Base-by-base conservation (phyloP, 352 stramenopile species). In the Globisporangium parvum region DNA sequence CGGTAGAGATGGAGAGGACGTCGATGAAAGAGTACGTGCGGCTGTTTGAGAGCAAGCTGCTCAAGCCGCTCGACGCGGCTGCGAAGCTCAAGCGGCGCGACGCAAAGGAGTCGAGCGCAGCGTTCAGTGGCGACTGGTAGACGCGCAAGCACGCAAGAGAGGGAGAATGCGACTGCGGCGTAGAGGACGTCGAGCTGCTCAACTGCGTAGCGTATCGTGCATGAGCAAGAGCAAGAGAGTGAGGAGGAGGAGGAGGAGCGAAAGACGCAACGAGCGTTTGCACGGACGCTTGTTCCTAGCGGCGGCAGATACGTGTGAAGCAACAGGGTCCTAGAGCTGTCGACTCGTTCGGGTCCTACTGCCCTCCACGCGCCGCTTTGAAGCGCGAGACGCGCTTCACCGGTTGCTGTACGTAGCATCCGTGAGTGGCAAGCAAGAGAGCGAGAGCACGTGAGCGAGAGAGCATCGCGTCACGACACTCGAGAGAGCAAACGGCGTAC, bases 371-470 rank as follows among this genome's bases (percentile, higher is more conserved):
- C 9, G 83, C 67, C 3, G 77, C 80, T 77, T 86, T 85, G 53
- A 95, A 95, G 33, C 85, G 77, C 11, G 85, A 95, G 1, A 95
- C 85, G 33, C 85, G 80, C 61, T 92, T 87, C 40, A 92, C 80
- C 10, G 83, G 82, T 88, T 89, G 72, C 82, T 93, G 33, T 12
- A 31, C 1, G 2, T 12, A 54, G 8, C 23, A 42, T 42, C 18
- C 41, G 31, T 37, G 6, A 10, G 39, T 20, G 5, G 39, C 39
- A 44, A 44, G 15, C 39, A 44, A 44, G 15, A 14, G n/a, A 50
- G 28, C 15, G 15, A 48, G 14, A 59, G 59, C 6, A 51, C 24
- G 6, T 48, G 18, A 48, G 28, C 26, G 12, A 51, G 21, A 63
- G 9, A 1, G 47, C 60, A 28, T 17, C 8, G 47, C 60, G 28